Evolutionary conservation across 2,329 filamentous ascomycete species (phyloP).

Genomic region (Macrophomina tecta): DNA sequence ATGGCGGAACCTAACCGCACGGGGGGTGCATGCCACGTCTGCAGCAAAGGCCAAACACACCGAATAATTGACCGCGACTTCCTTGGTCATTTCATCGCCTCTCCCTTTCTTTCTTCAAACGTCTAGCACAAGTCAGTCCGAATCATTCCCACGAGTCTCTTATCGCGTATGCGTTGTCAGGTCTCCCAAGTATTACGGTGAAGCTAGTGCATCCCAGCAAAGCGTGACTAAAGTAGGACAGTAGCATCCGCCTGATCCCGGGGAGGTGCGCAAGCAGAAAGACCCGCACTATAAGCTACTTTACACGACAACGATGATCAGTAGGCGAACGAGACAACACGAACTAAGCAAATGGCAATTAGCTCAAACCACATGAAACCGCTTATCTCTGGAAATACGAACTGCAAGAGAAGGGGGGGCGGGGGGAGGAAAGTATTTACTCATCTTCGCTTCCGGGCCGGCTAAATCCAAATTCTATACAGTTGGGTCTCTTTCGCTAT

Average conservation of each 20-base stretch:
- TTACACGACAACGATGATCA: background rate
- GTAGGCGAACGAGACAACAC: too few relatives aligned
- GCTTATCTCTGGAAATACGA: too few relatives aligned
- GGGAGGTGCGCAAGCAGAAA: background rate
- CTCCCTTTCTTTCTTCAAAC: background rate
- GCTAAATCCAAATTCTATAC: too few relatives aligned
- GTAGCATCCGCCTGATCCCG: conserved; percentile 4
- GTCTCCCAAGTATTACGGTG: background rate
- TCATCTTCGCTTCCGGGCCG: too few relatives aligned
- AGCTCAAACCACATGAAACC: too few relatives aligned
- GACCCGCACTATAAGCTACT: conserved; percentile 3
- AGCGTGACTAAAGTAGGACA: too few relatives aligned
- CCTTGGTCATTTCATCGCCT: background rate
- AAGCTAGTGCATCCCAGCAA: background rate
- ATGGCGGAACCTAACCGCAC: background rate
- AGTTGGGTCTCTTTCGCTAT: too few relatives aligned
- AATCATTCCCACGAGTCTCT: background rate
- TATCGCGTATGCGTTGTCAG: background rate
- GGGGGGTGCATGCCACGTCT: background rate
- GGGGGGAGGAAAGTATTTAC: too few relatives aligned
- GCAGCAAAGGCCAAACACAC: background rate
- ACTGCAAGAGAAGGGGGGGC: too few relatives aligned
- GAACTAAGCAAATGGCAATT: background rate
- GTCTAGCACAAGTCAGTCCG: background rate
- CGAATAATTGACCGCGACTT: background rate